phyloP scores from a whole-genome alignment of 2,329 filamentous ascomycete genomes.

The Pseudocercospora cruenta region DNA sequence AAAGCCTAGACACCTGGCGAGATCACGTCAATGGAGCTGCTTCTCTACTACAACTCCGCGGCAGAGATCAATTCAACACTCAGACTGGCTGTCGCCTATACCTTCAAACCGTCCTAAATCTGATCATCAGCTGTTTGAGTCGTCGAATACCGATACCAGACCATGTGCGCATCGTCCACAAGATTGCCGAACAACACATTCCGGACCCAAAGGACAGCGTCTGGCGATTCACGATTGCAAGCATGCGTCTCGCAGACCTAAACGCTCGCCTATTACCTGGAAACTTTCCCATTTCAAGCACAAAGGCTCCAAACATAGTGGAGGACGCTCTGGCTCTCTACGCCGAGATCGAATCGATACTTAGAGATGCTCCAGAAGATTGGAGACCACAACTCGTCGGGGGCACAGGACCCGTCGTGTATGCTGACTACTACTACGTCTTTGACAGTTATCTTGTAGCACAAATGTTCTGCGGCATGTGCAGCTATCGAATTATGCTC shows the following conservation, averaged over 20 bases:
- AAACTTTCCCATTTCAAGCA: constrained; percentile 15
- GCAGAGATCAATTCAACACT: constrained; percentile 19
- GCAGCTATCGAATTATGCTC: constrained; percentile 21
- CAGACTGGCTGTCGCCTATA: constrained; percentile 23
- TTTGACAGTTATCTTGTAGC: constrained; percentile 22
- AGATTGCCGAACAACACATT: constrained; percentile 17
- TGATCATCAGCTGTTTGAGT: constrained; percentile 22
- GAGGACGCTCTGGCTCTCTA: constrained; percentile 16
- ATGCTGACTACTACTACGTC: constrained; percentile 23
- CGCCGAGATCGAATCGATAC: constrained; percentile 18
- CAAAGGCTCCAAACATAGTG: constrained; percentile 13
- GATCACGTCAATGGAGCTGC: constrained; percentile 24
- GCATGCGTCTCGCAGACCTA: constrained; percentile 19
- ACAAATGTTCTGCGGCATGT: constrained; percentile 22
- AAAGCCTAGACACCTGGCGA: constrained; percentile 62
- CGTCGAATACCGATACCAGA: constrained; percentile 21
- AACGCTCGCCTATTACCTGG: constrained; percentile 21
- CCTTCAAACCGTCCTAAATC: constrained; percentile 20
- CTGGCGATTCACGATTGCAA: constrained; percentile 19
- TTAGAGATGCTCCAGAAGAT: constrained; percentile 17
- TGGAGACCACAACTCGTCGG: constrained; percentile 18
- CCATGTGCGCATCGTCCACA: constrained; percentile 19
- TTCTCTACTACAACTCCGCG: constrained; percentile 23
- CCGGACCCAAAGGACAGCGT: constrained; percentile 18
- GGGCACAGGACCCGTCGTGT: constrained; percentile 17